A percentile compares a stretch with the other conserved stretches of the same genome.
Evolutionary conservation across 1,284 basidiomycete genomes (phyloP).

Genomic region (Bjerkandera adusta): DNA sequence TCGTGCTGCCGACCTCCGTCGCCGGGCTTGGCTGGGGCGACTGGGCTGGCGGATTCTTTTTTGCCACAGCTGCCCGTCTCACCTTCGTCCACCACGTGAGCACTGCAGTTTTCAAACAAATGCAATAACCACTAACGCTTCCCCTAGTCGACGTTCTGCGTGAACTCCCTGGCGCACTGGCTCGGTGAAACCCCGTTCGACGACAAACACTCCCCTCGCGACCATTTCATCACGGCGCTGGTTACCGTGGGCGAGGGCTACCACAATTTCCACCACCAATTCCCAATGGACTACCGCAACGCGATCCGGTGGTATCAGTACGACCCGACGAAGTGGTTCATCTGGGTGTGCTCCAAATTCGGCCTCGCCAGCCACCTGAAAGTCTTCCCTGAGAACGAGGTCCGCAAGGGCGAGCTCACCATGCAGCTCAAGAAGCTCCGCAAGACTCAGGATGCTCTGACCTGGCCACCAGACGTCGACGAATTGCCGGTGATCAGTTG

Average conservation of each 20-base stretch:
- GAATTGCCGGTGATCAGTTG: slow-evolving; percentile 78
- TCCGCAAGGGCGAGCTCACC: slow-evolving; percentile 75
- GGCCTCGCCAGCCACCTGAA: slow-evolving; percentile 78
- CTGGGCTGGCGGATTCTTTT: slow-evolving; percentile 82
- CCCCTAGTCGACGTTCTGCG: slow-evolving; percentile 80
- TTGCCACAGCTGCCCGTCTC: slow-evolving; percentile 70
- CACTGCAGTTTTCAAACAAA: background rate
- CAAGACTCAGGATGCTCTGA: slow-evolving; percentile 58
- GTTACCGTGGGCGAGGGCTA: slow-evolving; percentile 91
- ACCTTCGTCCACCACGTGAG: slow-evolving; percentile 71
- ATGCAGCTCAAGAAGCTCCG: slow-evolving; percentile 83
- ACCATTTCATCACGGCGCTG: slow-evolving; percentile 84
- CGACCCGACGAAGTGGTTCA: slow-evolving; percentile 83
- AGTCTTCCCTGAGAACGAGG: slow-evolving; percentile 87
- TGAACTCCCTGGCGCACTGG: slow-evolving; percentile 90
- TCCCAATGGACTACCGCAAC: slow-evolving; percentile 85
- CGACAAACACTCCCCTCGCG: slow-evolving; percentile 79
- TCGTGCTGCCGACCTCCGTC: slow-evolving; percentile 70
- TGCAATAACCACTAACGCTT: slow-evolving; percentile 32
- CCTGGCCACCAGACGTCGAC: slow-evolving; percentile 61
- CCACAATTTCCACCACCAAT: slow-evolving; percentile 91
- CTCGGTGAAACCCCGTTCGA: slow-evolving; percentile 85
- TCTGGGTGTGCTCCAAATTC: slow-evolving; percentile 57
- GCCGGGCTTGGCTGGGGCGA: slow-evolving; percentile 81
- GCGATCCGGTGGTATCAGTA: slow-evolving; percentile 72